Evolutionary conservation across 441 rosid genomes (phyloP), one percentile per base, ranked within the genome.

Genomic region (Erodium texanum): DNA sequence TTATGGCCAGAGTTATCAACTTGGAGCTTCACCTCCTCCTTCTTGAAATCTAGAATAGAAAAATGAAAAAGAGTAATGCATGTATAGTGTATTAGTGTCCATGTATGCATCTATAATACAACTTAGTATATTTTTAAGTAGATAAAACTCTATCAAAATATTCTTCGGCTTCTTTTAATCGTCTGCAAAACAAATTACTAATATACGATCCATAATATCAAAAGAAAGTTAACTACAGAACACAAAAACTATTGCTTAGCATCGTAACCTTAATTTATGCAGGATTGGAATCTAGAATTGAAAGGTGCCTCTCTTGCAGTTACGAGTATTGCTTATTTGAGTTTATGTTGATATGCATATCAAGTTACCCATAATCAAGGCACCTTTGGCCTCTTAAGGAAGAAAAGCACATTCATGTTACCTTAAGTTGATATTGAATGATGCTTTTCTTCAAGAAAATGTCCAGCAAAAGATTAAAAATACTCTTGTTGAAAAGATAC

Each of bases 1-100:
- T n/a, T n/a, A n/a, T 58, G 64, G 32, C 73, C 74, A 5, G 73
- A 8, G 11, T 62, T 3, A 18, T 81, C 83, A 12, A 71, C 73
- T 70, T 76, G 73, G 24, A 85, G 73, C 73, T 68, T 83, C 71
- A 84, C 59, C 24, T 87, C 80, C 10, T 84, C 84, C 72, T 69
- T 74, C 68, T 52, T 67, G 71, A 83, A 84, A 27, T 68, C 92
- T 83, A 58, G 3, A 24, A 11, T 11, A 59, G 4, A 32, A 67
- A 11, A 38, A 14, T 62, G 16, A 36, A 12, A 7, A 56, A 19
- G 19, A 48, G 22, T 2, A 24, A 64, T 23, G 32, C 48, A 10
- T 41, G 14, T 9, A 41, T 2, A 3, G 38, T 34, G 38, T 34
- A 5, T 0, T n/a, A n/a, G n/a, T 32, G 36, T 32, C 3, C 6